Evolutionary conservation across 1,284 basidiomycete genomes (phyloP).

Genomic region (Hortiboletus rubellus): DNA sequence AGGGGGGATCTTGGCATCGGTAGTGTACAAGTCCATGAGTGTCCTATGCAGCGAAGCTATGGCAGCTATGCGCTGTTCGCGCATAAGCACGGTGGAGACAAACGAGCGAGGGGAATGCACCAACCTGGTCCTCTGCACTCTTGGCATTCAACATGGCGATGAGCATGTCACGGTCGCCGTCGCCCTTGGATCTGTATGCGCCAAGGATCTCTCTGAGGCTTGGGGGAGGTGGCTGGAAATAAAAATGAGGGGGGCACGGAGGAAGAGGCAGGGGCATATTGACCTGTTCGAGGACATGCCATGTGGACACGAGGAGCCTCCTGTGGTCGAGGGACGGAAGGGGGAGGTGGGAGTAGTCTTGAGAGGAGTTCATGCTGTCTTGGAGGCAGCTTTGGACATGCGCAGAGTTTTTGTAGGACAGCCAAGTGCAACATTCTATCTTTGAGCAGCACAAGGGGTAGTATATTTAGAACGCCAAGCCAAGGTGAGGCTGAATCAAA

Average conservation of each 20-base stretch:
- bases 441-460: conserved; percentile 29
- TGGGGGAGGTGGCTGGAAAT: conserved; percentile 65
- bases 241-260: conserved; percentile 16
- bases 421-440: conserved; percentile 42
- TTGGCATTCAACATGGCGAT: conserved; percentile 88
- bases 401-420: conserved; percentile 40
- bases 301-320: conserved; percentile 43
- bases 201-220: conserved; percentile 79
- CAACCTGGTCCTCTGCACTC: conserved; percentile 83
- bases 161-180: conserved; percentile 87
- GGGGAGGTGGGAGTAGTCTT: conserved; percentile 26
- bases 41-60: conserved; percentile 66
- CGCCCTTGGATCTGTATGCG: conserved; percentile 80
- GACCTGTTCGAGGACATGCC: conserved; percentile 52
- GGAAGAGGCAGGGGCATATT: background rate
- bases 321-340: conserved; percentile 30
- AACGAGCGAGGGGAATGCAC: conserved; percentile 20
- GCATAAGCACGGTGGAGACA: conserved; percentile 12
- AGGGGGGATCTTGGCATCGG: conserved; percentile 24
- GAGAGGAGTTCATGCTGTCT: conserved; percentile 28
- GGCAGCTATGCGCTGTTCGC: conserved; percentile 62
- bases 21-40: conserved; percentile 62
- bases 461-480: conserved; percentile 41
- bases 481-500: conserved; percentile 40
- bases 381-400: conserved; percentile 17